Evolutionary conservation across 805 yeast species (phyloP).

Genomic region (Kodamaea lidongshanica): DNA sequence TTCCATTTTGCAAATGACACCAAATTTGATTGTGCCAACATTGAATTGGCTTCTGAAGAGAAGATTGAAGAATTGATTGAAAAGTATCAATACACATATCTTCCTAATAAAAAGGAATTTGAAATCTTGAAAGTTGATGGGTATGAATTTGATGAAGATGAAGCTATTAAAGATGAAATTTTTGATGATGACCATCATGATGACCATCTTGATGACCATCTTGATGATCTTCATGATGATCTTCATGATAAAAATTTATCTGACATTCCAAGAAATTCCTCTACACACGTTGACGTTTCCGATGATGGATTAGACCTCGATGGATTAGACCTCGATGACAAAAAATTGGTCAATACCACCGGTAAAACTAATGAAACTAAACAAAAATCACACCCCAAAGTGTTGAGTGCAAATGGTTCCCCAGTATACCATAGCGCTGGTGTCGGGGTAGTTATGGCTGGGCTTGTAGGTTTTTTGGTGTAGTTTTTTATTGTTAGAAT

Average conservation of each 20-base stretch:
- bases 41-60: slow-evolving; percentile 24
- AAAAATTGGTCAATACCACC: slow-evolving; percentile 5
- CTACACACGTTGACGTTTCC: slow-evolving; percentile 1
- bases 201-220: too few relatives aligned
- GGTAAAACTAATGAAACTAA: slow-evolving; percentile 8
- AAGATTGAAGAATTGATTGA: slow-evolving; percentile 6
- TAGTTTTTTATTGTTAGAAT: too few relatives aligned
- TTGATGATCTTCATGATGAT: too few relatives aligned
- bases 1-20: slow-evolving; percentile 52
- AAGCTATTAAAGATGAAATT: slow-evolving; percentile 8
- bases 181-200: slow-evolving; percentile 5
- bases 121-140: slow-evolving; percentile 2
- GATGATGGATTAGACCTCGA: background rate
- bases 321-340: background rate
- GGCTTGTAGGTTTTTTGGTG: slow-evolving; percentile 9
- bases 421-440: slow-evolving; percentile 6
- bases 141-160: slow-evolving; percentile 10
- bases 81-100: slow-evolving; percentile 6
- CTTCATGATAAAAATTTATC: too few relatives aligned
- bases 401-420: slow-evolving; percentile 12
- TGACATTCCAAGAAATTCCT: too few relatives aligned
- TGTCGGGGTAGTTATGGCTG: slow-evolving; percentile 10
- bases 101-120: slow-evolving; percentile 1
- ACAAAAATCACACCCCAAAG: slow-evolving; percentile 7
- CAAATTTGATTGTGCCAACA: slow-evolving; percentile 59